Base-by-base conservation (phyloP, 805 yeast genomes). In the Hyphopichia homilentoma region DNA sequence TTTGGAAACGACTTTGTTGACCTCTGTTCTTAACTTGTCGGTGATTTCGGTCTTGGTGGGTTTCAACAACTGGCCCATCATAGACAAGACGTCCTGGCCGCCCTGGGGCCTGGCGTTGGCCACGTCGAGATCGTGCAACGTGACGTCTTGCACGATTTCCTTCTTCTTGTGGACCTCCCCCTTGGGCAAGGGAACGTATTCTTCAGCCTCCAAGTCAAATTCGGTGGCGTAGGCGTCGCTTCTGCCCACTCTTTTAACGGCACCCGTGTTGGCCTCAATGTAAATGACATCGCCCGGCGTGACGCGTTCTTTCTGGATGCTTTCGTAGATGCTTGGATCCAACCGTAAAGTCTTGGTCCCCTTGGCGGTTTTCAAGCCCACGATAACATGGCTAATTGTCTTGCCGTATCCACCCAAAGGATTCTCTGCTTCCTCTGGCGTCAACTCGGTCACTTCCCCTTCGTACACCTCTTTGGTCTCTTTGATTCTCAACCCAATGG, bases 141-240 rank as follows among this genome's bases (percentile, higher is more conserved):
- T 86, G 27, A 93, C 96, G 47, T 93, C 97, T 66, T 93, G 99
- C 14, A 93, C 95, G 48, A 90, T 88, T 62, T 93, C 97, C 59
- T 93, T 93, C 73, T 93, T 88, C 58, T 90, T 89, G 68, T 93
- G 98, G 27, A 93, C 95, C 61, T 93, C 99, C 33, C 98, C 98
- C 66, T 93, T 94, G 40, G 99, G 99, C 49, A 94, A 73, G 26
- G 98, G 96, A 15, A 93, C 97, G 60, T 93, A 93, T 64, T 93
- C 97, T 64, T 94, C 97, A 17, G 97, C 96, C 71, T 93, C 97
- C 39, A 94, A 75, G 61, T 93, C 99, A 50, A 89, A 93, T 65
- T 93, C 99, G 7, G 98, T 88, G 16, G 98, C 97, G 52, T 88
- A 88, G 0, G 97, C 96, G 59, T 93, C 97, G n/a, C 95, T 84